A percentile compares a stretch with the other conserved stretches of the same genome.
These are phyloP conservation scores for Calonectria fujianensis DNA, from an alignment of 2,329 filamentous ascomycete species.

Conservation along the genomic window DNA sequence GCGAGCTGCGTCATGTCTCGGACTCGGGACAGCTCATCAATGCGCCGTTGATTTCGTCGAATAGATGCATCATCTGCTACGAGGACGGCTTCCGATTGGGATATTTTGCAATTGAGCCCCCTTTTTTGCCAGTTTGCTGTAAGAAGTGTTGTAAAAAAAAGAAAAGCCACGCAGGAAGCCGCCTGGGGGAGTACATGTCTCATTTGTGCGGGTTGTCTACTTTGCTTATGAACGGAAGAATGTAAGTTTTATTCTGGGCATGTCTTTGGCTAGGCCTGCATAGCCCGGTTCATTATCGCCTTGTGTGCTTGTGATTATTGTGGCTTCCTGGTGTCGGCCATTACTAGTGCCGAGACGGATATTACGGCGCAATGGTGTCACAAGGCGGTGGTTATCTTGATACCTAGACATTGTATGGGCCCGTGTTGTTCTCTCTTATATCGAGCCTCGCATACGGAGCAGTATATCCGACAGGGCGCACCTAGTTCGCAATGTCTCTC, in stretches of 20 bases:
- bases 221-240: background rate
- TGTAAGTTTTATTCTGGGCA: background rate
- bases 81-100: background rate
- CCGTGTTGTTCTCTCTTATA: background rate
- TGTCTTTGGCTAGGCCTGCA: background rate
- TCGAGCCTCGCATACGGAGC: background rate
- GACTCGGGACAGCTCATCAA: slow-evolving; percentile 10
- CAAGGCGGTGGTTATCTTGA: background rate
- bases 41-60: slow-evolving; percentile 6
- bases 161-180: background rate
- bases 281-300: background rate
- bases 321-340: background rate
- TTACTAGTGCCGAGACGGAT: background rate
- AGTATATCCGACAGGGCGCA: background rate
- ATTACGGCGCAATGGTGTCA: background rate
- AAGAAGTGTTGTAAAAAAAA: slow-evolving; percentile 12
- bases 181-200: background rate
- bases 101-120: background rate
- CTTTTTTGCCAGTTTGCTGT: slow-evolving; percentile 27
- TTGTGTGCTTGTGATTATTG: background rate
- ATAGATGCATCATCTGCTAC: slow-evolving; percentile 17
- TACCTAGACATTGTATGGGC: background rate
- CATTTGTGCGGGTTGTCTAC: background rate
- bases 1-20: background rate
- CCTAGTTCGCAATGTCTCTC: background rate